These are phyloP conservation scores for Lolium perenne DNA, from an alignment of 176 grass and related monocot species.

Conservation along the genomic window DNA sequence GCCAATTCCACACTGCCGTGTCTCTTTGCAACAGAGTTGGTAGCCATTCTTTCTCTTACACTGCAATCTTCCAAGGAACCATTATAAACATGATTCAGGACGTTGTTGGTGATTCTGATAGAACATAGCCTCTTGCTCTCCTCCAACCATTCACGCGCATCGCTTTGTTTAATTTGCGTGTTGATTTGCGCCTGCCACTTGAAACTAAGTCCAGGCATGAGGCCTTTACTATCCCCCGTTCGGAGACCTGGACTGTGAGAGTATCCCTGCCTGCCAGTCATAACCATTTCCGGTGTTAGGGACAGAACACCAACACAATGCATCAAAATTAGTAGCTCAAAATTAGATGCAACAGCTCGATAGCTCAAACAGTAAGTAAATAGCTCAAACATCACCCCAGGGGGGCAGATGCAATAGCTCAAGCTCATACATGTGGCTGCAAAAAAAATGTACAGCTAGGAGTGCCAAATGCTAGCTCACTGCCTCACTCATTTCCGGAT, in stretches of 20 bases:
- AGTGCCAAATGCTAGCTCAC: not conserved
- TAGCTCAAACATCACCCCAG: not conserved
- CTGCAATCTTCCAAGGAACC: slow-evolving; percentile 42
- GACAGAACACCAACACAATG: not conserved
- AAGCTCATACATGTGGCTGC: not conserved
- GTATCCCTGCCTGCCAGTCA: slow-evolving; percentile 50
- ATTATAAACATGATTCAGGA: slow-evolving; percentile 17
- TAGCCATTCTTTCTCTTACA: slow-evolving; percentile 47
- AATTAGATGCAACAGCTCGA: not conserved
- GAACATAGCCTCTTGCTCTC: slow-evolving; percentile 52
- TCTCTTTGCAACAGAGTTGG: slow-evolving; percentile 45
- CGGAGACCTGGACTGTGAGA: slow-evolving; percentile 43
- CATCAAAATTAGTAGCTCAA: not conserved
- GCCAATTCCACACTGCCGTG: slow-evolving; percentile 41
- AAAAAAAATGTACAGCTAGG: not conserved
- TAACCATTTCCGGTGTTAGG: slow-evolving; percentile 38
- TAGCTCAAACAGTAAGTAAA: not conserved
- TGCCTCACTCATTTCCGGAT: not conserved
- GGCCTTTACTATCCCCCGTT: slow-evolving; percentile 4
- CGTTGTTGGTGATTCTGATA: slow-evolving; percentile 36
- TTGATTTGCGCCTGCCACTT: not conserved
- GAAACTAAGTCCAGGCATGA: slow-evolving; percentile 28
- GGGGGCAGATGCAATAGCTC: not conserved
- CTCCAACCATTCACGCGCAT: slow-evolving; percentile 37
- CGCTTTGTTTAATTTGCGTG: not conserved